Base-by-base conservation (phyloP, 352 stramenopile genomes). In the Globisporangium parvum region DNA sequence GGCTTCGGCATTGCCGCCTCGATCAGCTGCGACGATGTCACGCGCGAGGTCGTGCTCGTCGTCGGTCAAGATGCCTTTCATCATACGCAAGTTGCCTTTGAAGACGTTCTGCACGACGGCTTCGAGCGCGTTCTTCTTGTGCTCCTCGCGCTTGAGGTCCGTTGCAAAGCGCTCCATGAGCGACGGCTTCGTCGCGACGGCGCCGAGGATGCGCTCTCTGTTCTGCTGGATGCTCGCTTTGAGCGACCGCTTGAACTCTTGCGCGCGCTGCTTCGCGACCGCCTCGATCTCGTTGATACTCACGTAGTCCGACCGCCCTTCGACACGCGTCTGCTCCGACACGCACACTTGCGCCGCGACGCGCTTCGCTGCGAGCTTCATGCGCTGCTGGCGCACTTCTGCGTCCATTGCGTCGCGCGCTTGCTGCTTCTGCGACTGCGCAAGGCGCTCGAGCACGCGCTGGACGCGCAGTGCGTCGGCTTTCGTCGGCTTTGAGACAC, bases 101-200 rank as follows among this genome's bases (percentile, higher is more conserved):
- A 91, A 89, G 10, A 91, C 81, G 21, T 84, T 88, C 49, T 75
- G 82, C 20, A 91, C 79, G 2, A 91, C 78, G 1, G 74, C 70
- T 58, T 85, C 75, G 4, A 91, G 62, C 8, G 81, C 81, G 24
- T 80, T 65, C 39, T 76, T 75, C 67, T 82, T 86, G 65, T 87
- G 73, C 28, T 83, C 71, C 37, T 89, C 78, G 15, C 80, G 79
- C 69, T 91, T 77, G 15, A 88, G 63, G 8, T 70, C 66, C 1
- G 80, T 91, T 10, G 71, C 71, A 59, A 88, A 91, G 10, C 78
- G 68, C 62, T 91, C 81, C 77, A 91, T 89, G 45, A 91, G 71
- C 51, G 76, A 84, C 18, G 81, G 77, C 39, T 69, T 71, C 6
- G 67, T 28, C 11, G 81, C 73, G 18, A 78, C 67, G 11, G 78